Conservation (phyloP, 768 basidiomycete genomes). For the Fomitopsis serialis region DNA sequence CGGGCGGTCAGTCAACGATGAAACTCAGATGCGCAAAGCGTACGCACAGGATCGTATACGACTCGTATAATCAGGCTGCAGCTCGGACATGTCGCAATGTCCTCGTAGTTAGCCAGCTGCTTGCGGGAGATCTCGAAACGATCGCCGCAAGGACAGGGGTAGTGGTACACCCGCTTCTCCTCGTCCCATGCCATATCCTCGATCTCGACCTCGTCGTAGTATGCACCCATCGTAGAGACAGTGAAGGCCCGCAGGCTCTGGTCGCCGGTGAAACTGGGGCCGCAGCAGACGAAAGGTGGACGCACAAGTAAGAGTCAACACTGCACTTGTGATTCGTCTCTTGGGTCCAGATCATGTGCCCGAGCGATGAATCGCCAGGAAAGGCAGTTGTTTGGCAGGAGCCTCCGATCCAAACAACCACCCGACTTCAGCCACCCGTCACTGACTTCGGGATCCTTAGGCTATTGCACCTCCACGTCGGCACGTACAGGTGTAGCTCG, state of each 20-base stretch:
- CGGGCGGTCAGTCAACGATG: neutral
- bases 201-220: constrained; percentile 96
- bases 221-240: constrained; percentile 56
- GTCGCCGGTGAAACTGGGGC: no score
- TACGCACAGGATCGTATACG: constrained; percentile 88
- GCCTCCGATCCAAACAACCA: constrained; percentile 13
- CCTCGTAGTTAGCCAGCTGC: constrained; percentile 86
- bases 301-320: no score
- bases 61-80: constrained; percentile 92
- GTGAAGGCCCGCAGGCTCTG: neutral
- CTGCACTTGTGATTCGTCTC: no score
- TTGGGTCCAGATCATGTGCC: neutral
- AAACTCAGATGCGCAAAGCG: neutral
- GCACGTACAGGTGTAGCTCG: no score
- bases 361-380: neutral
- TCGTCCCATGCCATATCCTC: constrained; percentile 94
- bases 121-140: constrained; percentile 89
- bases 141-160: constrained; percentile 97
- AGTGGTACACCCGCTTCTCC: constrained; percentile 81
- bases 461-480: no score
- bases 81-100: constrained; percentile 93
- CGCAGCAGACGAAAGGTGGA: no score
- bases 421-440: neutral
- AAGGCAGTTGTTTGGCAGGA: constrained; percentile 9
- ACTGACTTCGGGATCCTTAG: no score